A percentile compares a stretch with the other conserved stretches of the same genome.
These are phyloP conservation scores for Hysterium pulicare DNA, from an alignment of 2,329 filamentous ascomycete genomes.

Conservation along the genomic window DNA sequence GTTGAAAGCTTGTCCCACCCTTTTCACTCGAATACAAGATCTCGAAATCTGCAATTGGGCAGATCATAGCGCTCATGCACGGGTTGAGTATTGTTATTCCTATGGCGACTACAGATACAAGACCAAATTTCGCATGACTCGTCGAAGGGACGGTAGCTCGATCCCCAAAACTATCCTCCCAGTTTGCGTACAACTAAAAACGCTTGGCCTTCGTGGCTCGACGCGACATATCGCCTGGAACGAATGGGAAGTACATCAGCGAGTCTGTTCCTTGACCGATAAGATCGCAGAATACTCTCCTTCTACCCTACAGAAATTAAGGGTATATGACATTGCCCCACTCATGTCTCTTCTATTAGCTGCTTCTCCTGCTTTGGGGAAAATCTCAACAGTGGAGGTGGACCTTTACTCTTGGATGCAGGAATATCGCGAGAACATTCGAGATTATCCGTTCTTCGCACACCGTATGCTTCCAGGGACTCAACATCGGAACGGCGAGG, in stretches of 20 bases:
- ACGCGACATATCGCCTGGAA: constrained; percentile 23
- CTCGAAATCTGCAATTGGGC: constrained; percentile 37
- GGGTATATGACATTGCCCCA: constrained; percentile 33
- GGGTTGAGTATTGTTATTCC: constrained; percentile 36
- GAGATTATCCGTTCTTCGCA: not conserved
- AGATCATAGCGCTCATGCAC: constrained; percentile 34
- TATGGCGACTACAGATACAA: constrained; percentile 37
- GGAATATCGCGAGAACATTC: constrained; percentile 24
- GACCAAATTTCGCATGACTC: constrained; percentile 31
- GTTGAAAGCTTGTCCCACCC: constrained; percentile 26
- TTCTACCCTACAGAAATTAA: constrained; percentile 28
- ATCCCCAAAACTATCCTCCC: constrained; percentile 33
- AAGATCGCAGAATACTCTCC: constrained; percentile 29
- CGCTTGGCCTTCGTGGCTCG: constrained; percentile 23
- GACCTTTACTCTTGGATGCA: constrained; percentile 34
- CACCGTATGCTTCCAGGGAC: constrained; percentile 30
- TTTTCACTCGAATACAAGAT: constrained; percentile 31
- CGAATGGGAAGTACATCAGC: constrained; percentile 37
- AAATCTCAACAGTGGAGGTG: constrained; percentile 30
- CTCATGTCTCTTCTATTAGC: constrained; percentile 31
- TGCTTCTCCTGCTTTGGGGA: constrained; percentile 27
- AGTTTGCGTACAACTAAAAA: constrained; percentile 27
- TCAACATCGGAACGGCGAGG: constrained; percentile 34
- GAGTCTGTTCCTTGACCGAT: constrained; percentile 34
- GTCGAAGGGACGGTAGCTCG: constrained; percentile 31